phyloP scores from a whole-genome alignment of 176 grass and related monocot species.

The Tillandsia fasciculata region DNA sequence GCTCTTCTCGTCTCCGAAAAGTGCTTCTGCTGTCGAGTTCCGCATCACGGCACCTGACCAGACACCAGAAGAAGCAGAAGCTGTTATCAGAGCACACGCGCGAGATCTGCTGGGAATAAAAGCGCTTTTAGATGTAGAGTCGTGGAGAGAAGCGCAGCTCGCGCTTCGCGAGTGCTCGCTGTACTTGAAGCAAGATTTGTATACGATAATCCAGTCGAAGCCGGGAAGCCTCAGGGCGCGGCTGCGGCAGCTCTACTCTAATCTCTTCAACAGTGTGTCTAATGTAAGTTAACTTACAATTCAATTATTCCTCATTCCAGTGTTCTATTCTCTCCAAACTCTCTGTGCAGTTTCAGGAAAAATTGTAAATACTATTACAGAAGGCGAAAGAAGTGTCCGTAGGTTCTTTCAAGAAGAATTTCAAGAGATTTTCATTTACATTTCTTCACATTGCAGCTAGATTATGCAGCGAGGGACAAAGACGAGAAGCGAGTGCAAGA shows the following conservation, averaged over 20 bases:
- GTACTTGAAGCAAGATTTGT: conserved; percentile 77
- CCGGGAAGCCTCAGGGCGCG: conserved; percentile 33
- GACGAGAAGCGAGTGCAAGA: background rate
- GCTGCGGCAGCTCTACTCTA: conserved; percentile 63
- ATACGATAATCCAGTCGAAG: conserved; percentile 73
- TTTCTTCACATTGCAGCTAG: background rate
- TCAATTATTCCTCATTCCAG: background rate
- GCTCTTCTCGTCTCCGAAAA: conserved; percentile 14
- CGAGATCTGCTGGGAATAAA: conserved; percentile 54
- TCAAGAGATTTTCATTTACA: background rate
- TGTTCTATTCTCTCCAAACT: background rate
- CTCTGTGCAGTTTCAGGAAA: too few relatives aligned
- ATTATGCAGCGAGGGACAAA: background rate
- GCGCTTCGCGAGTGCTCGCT: conserved; percentile 46
- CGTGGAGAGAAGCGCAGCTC: conserved; percentile 57
- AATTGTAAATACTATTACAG: too few relatives aligned
- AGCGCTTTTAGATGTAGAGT: conserved; percentile 48
- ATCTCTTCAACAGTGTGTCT: conserved; percentile 72
- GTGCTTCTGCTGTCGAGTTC: conserved; percentile 47
- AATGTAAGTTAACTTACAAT: conserved; percentile 18
- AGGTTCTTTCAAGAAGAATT: background rate
- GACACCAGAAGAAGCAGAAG: conserved; percentile 57
- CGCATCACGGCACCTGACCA: conserved; percentile 44
- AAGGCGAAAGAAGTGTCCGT: too few relatives aligned
- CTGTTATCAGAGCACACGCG: conserved; percentile 37